Evolutionary conservation across 75 land plant species (phyloP), one percentile per base, ranked within the genome.

Genomic region (Pinus taeda): DNA sequence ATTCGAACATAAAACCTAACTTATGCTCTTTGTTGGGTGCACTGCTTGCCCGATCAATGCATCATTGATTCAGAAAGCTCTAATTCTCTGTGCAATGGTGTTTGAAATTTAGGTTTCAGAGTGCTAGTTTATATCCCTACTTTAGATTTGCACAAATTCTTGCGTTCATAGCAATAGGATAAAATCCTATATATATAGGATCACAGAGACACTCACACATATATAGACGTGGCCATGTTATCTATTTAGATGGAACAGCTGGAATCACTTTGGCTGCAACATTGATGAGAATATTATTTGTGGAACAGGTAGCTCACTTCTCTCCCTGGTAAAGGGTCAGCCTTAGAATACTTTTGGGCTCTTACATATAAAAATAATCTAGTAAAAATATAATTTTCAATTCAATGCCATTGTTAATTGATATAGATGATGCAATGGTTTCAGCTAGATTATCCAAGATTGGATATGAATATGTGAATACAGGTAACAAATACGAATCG

Each of bases 351-450:
- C 53, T 1, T 79, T 45, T 17, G 26, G 18, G 2, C 12, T 15
- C 13, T 57, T 45, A 59, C 0, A 6, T 20, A 5, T 59, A 15
- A 58, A 29, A 7, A 33, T n/a, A 37, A 21, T 26, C 3, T 5
- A 26, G 26, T 37, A 4, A 11, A 21, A 39, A 13, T 36, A 53
- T 14, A 55, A 6, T 24, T 9, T 39, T 15, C 22, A 56, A 37
- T 8, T 24, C 11, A 13, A 15, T 11, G 53, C 18, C 4, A 26
- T 57, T 73, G 29, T 8, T 57, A 21, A 6, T 14, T 24, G 18
- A 33, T 72, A 83, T 88, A 94, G 90, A 92, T 76, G 96, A 93
- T 86, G 91, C 93, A 24, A 74, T 93, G 80, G 89, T 95, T n/a
- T 85, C 95, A 29, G 76, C 88, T 26, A 93, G 98, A 13, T 86